Conservation (phyloP, 2,329 filamentous ascomycete genomes). For the Rhexocercosporidium sp. region DNA sequence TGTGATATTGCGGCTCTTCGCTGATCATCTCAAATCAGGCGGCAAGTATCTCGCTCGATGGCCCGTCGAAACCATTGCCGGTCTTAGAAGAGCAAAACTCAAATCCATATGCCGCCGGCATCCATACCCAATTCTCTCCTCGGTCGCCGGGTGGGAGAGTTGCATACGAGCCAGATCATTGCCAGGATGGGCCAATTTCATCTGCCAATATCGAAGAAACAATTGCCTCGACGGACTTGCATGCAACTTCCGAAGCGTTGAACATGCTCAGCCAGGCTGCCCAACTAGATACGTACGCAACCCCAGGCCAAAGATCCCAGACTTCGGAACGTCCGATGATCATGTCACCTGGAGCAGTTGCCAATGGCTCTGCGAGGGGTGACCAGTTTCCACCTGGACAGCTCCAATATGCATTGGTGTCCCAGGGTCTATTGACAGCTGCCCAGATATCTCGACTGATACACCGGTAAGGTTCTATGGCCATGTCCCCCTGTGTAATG, state of each 20-base stretch:
- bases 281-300: constrained; percentile 42
- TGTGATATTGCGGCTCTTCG: constrained; percentile 4
- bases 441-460: constrained; percentile 22
- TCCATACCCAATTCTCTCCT: constrained; percentile 23
- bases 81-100: constrained; percentile 3
- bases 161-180: constrained; percentile 17
- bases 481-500: too few species aligned
- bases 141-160: constrained; percentile 11
- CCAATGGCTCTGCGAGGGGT: neutral
- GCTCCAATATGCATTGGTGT: constrained; percentile 26
- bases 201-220: constrained; percentile 45
- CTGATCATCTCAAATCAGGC: neutral
- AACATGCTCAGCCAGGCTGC: constrained; percentile 50
- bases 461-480: constrained; percentile 3
- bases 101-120: constrained; percentile 27
- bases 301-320: constrained; percentile 26
- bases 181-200: constrained; percentile 21
- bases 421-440: constrained; percentile 24
- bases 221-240: constrained; percentile 47
- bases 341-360: constrained; percentile 9
- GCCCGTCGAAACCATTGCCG: constrained; percentile 4
- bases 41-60: neutral
- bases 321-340: constrained; percentile 14
- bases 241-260: constrained; percentile 50
- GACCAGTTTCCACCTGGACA: constrained; percentile 4